These are phyloP conservation scores for Leccinum subtestaceum DNA, from an alignment of 768 basidiomycete genomes.

Conservation along the genomic window DNA sequence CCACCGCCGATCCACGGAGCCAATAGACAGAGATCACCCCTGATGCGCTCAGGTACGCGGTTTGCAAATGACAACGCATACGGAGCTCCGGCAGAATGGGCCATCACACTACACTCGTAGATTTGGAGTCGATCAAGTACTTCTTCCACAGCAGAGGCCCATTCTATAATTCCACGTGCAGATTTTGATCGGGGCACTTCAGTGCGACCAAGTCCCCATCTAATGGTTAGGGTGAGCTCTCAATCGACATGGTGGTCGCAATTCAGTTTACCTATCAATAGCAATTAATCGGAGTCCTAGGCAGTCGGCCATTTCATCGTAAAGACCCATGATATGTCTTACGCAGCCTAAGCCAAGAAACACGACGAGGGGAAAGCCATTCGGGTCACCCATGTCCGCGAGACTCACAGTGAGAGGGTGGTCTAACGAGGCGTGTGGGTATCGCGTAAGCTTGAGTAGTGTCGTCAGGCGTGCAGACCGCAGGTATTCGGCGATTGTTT, in stretches of 20 bases:
- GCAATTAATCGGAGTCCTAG: constrained; percentile 87
- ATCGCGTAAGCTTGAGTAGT: constrained; percentile 71
- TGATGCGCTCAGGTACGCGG: constrained; percentile 67
- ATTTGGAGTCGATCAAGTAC: constrained; percentile 81
- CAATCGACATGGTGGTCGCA: background rate
- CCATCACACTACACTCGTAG: constrained; percentile 82
- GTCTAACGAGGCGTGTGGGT: constrained; percentile 74
- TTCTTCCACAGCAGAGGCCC: constrained; percentile 89
- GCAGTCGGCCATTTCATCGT: constrained; percentile 93
- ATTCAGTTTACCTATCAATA: constrained; percentile 71
- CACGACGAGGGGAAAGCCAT: constrained; percentile 85
- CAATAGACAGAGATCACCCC: constrained; percentile 82
- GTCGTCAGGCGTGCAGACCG: constrained; percentile 86
- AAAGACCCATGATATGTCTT: constrained; percentile 90
- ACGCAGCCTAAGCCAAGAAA: constrained; percentile 95
- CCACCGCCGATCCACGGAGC: constrained; percentile 96
- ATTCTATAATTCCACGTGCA: constrained; percentile 80
- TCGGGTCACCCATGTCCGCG: constrained; percentile 85
- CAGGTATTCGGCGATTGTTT: constrained; percentile 81
- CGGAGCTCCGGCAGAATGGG: constrained; percentile 93
- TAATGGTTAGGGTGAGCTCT: constrained; percentile 31
- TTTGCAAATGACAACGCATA: constrained; percentile 90
- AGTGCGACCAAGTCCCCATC: constrained; percentile 92
- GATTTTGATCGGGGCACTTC: constrained; percentile 61
- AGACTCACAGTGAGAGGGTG: constrained; percentile 81